phyloP scores from a whole-genome alignment of 2,329 filamentous ascomycete species.

The Monosporascus ibericus region DNA sequence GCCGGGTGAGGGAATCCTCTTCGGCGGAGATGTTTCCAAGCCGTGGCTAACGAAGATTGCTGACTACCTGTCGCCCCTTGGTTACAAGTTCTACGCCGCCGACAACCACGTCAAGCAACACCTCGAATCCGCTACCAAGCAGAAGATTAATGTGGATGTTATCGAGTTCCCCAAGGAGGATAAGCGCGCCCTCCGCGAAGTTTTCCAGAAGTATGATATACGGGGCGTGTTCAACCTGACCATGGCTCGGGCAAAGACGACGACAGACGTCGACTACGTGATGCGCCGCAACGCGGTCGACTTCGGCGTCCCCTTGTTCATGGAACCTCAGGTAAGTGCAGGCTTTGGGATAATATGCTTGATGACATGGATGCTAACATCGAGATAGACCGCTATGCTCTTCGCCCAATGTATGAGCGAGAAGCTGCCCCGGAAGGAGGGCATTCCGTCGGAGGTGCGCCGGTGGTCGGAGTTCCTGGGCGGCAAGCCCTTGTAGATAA shows the following conservation, averaged over 20 bases:
- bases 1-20: slow-evolving; percentile 89
- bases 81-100: slow-evolving; percentile 91
- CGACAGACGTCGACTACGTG: slow-evolving; percentile 91
- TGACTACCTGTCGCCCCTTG: slow-evolving; percentile 79
- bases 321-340: slow-evolving; percentile 84
- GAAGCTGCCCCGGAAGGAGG: slow-evolving; percentile 84
- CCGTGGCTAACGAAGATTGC: slow-evolving; percentile 71
- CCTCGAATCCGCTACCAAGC: slow-evolving; percentile 66
- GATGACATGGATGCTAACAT: slow-evolving; percentile 1
- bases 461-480: slow-evolving; percentile 95
- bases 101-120: slow-evolving; percentile 75
- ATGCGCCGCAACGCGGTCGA: slow-evolving; percentile 98
- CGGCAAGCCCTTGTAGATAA: slow-evolving; percentile 65
- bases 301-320: slow-evolving; percentile 95
- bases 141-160: slow-evolving; percentile 68
- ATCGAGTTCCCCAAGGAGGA: slow-evolving; percentile 97
- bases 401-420: slow-evolving; percentile 96
- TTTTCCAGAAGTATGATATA: slow-evolving; percentile 96
- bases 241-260: slow-evolving; percentile 72
- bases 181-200: slow-evolving; percentile 88
- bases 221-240: slow-evolving; percentile 94
- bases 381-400: slow-evolving; percentile 75
- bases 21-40: slow-evolving; percentile 76
- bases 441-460: slow-evolving; percentile 85
- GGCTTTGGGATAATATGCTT: not conserved